Evolutionary conservation across 2,329 filamentous ascomycete genomes (phyloP).

Genomic region (Coniochaeta hoffmannii): DNA sequence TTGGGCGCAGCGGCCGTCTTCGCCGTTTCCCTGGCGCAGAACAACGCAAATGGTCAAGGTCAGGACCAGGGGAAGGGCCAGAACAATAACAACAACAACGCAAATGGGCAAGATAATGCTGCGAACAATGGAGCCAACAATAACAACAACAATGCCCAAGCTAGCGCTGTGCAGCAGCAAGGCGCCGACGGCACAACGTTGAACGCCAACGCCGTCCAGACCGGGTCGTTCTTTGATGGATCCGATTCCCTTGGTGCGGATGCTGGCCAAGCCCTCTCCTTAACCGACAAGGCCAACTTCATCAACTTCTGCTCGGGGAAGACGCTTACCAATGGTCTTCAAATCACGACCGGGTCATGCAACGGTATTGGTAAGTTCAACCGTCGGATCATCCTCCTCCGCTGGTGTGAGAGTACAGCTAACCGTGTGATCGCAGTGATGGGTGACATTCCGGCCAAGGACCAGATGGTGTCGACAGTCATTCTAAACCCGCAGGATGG

Average conservation of each 20-base stretch:
- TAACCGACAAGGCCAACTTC: conserved; percentile 44
- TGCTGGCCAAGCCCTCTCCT: not conserved
- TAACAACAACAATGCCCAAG: not conserved
- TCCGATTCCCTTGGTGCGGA: conserved; percentile 6
- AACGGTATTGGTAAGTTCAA: conserved; percentile 38
- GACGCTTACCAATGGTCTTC: conserved; percentile 46
- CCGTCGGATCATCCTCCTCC: no score
- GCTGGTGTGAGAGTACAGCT: no score
- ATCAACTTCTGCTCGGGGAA: conserved; percentile 52
- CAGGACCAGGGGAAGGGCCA: conserved; percentile 6
- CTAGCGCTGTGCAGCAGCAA: not conserved
- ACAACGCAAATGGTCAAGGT: conserved; percentile 1
- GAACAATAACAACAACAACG: conserved; percentile 1
- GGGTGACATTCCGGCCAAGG: conserved; percentile 43
- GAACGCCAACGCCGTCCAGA: conserved; percentile 1
- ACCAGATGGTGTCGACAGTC: conserved; percentile 48
- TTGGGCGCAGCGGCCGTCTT: not conserved
- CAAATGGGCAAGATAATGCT: not conserved
- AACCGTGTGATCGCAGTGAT: conserved; percentile 28
- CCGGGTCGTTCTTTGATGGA: conserved; percentile 1
- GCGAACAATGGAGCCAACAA: conserved; percentile 1
- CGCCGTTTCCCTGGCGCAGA: not conserved
- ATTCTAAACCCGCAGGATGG: conserved; percentile 37
- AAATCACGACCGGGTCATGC: conserved; percentile 42
- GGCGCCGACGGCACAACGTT: not conserved